A percentile compares a stretch with the other conserved stretches of the same genome.
Evolutionary conservation across 371 early-diverging fungal species (phyloP).

Genomic region (Nematocida parisii): DNA sequence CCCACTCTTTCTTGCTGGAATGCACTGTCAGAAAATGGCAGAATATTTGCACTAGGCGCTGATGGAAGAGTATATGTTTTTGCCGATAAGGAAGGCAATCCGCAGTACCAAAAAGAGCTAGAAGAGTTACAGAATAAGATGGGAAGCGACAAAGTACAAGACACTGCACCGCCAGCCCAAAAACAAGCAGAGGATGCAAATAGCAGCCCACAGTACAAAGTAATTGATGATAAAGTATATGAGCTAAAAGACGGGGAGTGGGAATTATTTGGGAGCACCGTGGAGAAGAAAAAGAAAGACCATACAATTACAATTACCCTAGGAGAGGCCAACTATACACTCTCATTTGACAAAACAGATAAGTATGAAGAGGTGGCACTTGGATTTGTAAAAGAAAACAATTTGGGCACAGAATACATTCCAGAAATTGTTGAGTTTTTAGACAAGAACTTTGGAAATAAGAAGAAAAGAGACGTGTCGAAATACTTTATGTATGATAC

Average conservation of each 20-base stretch:
- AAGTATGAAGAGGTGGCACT: constrained; percentile 64
- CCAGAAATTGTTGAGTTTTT: constrained; percentile 69
- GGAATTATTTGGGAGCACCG: constrained; percentile 63
- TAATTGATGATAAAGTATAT: constrained; percentile 60
- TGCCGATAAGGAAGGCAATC: neutral
- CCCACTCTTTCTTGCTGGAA: constrained; percentile 64
- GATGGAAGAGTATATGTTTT: constrained; percentile 67
- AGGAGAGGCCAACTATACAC: constrained; percentile 54
- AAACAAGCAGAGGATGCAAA: constrained; percentile 2
- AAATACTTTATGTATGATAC: constrained; percentile 55
- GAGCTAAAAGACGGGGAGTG: constrained; percentile 54
- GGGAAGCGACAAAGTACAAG: constrained; percentile 19
- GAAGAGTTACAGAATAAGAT: constrained; percentile 21
- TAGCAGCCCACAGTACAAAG: constrained; percentile 48
- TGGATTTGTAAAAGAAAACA: constrained; percentile 59
- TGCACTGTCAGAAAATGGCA: constrained; percentile 12
- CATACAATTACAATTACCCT: constrained; percentile 66
- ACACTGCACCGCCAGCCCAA: neutral
- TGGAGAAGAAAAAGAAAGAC: constrained; percentile 53
- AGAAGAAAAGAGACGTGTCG: constrained; percentile 24
- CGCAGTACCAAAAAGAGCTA: neutral
- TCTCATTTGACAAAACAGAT: constrained; percentile 68
- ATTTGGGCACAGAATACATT: constrained; percentile 51
- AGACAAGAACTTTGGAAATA: constrained; percentile 62
- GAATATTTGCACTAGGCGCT: constrained; percentile 55